Conservation (phyloP, 495 filamentous ascomycete species). For the Rhizodiscina lignyota region DNA sequence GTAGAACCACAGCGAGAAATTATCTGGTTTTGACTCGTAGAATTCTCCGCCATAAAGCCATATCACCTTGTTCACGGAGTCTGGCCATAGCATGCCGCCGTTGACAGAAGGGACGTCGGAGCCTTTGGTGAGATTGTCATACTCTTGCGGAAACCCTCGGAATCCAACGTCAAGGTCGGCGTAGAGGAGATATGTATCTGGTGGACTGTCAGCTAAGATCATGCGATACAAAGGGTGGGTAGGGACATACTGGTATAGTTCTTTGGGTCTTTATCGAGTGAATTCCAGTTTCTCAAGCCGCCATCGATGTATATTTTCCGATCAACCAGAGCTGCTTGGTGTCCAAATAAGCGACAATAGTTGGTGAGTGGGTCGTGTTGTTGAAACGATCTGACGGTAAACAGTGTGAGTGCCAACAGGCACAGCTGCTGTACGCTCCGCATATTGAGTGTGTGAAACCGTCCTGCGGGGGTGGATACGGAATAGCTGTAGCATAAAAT, state of each 20-base stretch:
- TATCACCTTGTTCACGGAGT: constrained; percentile 33
- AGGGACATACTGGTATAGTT: constrained; percentile 35
- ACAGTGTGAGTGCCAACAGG: no score
- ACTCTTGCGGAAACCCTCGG: constrained; percentile 30
- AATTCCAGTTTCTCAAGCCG: constrained; percentile 29
- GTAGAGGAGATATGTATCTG: constrained; percentile 29
- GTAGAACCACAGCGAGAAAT: constrained; percentile 26
- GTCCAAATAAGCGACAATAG: constrained; percentile 34
- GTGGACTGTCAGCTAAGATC: no score
- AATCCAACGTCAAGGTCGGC: constrained; percentile 29
- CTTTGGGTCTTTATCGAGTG: constrained; percentile 23
- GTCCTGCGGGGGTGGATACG: no score
- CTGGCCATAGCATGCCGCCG: constrained; percentile 33
- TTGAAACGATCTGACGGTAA: no score
- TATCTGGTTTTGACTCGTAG: constrained; percentile 18
- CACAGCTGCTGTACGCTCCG: no score
- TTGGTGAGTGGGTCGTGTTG: constrained; percentile 26
- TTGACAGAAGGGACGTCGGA: constrained; percentile 23
- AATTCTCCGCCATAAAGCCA: constrained; percentile 37
- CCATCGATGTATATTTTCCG: constrained; percentile 36
- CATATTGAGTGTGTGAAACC: no score
- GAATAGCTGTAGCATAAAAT: no score
- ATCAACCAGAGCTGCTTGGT: constrained; percentile 34
- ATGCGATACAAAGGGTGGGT: no score
- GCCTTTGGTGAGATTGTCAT: constrained; percentile 33